phyloP scores from a whole-genome alignment of 2,329 filamentous ascomycete genomes.

The Pseudocercospora crystallina region DNA sequence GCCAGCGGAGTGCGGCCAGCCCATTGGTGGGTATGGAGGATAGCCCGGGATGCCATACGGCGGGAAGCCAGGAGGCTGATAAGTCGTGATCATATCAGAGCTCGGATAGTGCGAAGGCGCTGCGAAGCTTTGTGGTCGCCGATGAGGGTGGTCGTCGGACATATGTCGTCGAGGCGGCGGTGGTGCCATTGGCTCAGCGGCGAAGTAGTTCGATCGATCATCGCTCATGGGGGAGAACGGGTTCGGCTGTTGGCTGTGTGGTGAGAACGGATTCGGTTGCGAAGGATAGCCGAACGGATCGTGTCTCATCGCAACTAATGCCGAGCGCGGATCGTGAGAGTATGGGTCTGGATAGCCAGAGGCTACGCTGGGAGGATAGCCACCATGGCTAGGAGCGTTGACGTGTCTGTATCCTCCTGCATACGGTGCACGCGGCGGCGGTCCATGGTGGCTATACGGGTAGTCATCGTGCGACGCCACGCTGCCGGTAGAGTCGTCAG shows the following conservation, averaged over 20 bases:
- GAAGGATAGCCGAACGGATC: constrained; percentile 41
- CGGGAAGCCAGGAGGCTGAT: constrained; percentile 25
- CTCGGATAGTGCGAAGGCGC: constrained; percentile 28
- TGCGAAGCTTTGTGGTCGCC: constrained; percentile 30
- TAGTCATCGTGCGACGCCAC: constrained; percentile 49
- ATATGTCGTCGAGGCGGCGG: constrained; percentile 24
- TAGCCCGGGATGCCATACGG: constrained; percentile 23
- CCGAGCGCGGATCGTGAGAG: constrained; percentile 25
- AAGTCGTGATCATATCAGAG: constrained; percentile 30
- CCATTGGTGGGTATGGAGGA: constrained; percentile 20
- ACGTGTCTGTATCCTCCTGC: constrained; percentile 31
- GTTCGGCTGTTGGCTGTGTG: constrained; percentile 28
- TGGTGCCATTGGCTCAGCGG: constrained; percentile 21
- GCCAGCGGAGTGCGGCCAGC: constrained; percentile 24
- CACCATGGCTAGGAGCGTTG: constrained; percentile 32
- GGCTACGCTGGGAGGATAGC: constrained; percentile 34
- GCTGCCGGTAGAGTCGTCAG: constrained; percentile 39
- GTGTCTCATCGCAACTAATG: constrained; percentile 30
- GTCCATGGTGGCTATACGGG: constrained; percentile 39
- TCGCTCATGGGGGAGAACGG: constrained; percentile 35
- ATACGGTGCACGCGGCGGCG: constrained; percentile 36
- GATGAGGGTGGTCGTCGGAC: constrained; percentile 24
- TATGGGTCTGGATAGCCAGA: constrained; percentile 29
- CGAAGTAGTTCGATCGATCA: constrained; percentile 39
- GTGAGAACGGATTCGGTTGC: constrained; percentile 40